Base-by-base conservation (phyloP, 1,139 yeast species). In the Hansenula anomala region DNA sequence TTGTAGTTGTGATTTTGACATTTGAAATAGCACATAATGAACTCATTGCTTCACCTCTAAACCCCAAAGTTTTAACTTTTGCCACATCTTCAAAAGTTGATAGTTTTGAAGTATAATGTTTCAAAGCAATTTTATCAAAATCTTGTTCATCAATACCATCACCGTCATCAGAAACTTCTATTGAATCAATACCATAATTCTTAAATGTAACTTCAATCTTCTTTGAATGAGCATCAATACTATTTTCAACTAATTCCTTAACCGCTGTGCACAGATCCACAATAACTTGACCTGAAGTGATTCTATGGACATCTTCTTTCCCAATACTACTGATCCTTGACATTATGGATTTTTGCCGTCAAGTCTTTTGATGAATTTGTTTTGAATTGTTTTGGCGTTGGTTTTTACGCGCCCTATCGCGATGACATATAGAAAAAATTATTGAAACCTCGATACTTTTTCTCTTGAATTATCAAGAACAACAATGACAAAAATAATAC, bases 241-340 rank as follows among this genome's bases (percentile, higher is more conserved):
- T 67, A 56, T 92, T 92, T 54, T 92, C 98, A 2, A 92, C 69
- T 11, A 90, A 64, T 58, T 92, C 98, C 56, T 92, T 92, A 26
- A 84, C 78, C 0, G 87, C 84, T 1, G 90, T 77, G 0, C 77
- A 68, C 28, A 92, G 62, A 52, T 87, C 96, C 8, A 81, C 75
- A 19, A 92, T 85, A 16, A 92, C 97, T 59, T 92, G 97, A 0
- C 97, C 97, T 0, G 97, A 87, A 0, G 97, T 88, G 41, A 92
- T 76, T 43, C 73, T 69, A 48, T 85, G 88, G 10, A 89, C 71
- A 49, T 66, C 71, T 17, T 42, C 34, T 16, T 32, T 23, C n/a
- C 34, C 34, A 24, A 32, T 32, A 24, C 34, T 32, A 13, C 12
- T 32, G 28, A 32, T 32, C 16, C 26, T 32, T 4, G 34, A 32